Base-by-base conservation (phyloP, 2,329 filamentous ascomycete genomes). In the Knufia petricola region DNA sequence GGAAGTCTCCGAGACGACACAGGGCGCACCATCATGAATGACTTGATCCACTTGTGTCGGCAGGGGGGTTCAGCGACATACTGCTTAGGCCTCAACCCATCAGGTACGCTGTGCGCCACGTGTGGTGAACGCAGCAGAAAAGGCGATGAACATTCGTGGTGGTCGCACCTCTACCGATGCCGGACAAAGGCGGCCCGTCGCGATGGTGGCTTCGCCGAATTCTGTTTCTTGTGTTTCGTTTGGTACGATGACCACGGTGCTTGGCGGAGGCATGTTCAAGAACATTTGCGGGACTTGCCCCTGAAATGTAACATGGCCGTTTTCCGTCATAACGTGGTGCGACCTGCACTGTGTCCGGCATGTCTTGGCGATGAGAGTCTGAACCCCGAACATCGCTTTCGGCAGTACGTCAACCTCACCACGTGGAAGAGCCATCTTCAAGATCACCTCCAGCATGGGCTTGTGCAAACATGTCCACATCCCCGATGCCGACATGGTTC, bases 1-100 rank as follows among this genome's bases (percentile, higher is more conserved):
- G 48, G 34, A 28, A 50, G 48, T 50, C 48, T 50, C 31, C 48
- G 48, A 37, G 31, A 50, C 48, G 40, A 39, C 28, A 26, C 39
- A 17, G 41, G 48, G 2, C 34, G 26, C 20, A 39, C 9, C 2
- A 50, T 50, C 40, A 50, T 50, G 31, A 42, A 50, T 36, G 48
- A 50, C 40, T 28, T 50, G 31, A 42, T 50, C 31, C 40, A n/a
- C 23, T 40, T 50, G 31, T 23, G 36, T 37, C 31, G 43, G 28
- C 23, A 12, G 19, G 43, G 38, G 15, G 44, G 17, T 28, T 41
- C 41, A 38, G 4, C 36, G 24, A 50, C 48, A 32, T 46, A 46
- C 48, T 50, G 20, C 31, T 17, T 24, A 26, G 48, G 48, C 10
- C 48, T 50, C n/a, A 50, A 50, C 20, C 24, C 40, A 10, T 50